Conservation (phyloP, 2,329 filamentous ascomycete species). For the Alternaria arbusti region DNA sequence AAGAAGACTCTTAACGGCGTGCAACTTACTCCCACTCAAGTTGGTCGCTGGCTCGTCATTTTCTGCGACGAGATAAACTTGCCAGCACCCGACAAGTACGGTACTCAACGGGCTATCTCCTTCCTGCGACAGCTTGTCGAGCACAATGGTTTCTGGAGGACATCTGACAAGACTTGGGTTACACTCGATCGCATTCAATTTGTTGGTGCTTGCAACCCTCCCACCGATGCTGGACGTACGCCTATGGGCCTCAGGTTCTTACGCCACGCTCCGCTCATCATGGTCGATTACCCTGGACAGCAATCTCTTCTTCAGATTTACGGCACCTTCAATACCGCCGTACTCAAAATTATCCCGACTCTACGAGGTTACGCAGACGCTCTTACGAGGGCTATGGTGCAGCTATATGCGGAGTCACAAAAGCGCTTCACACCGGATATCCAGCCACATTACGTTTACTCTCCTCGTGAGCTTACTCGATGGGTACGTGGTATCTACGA, state of each 20-base stretch:
- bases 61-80: slow-evolving; percentile 99
- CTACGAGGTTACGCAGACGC: slow-evolving; percentile 94
- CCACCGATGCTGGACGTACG: slow-evolving; percentile 95
- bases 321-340: slow-evolving; percentile 93
- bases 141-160: slow-evolving; percentile 99
- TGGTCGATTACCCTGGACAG: slow-evolving; percentile 99
- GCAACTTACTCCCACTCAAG: slow-evolving; percentile 92
- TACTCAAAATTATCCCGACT: slow-evolving; percentile 94
- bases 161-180: slow-evolving; percentile 97
- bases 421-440: slow-evolving; percentile 93
- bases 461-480: slow-evolving; percentile 94
- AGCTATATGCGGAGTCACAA: slow-evolving; percentile 94
- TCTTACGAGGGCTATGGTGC: slow-evolving; percentile 96
- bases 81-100: slow-evolving; percentile 96
- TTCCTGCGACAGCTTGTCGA: slow-evolving; percentile 97
- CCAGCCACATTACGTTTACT: slow-evolving; percentile 99
- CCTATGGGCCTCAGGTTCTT: slow-evolving; percentile 93
- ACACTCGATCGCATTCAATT: slow-evolving; percentile 98
- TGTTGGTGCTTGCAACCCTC: slow-evolving; percentile 97
- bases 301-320: slow-evolving; percentile 96
- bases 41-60: slow-evolving; percentile 95
- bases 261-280: slow-evolving; percentile 95
- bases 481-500: slow-evolving; percentile 99
- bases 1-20: slow-evolving; percentile 98
- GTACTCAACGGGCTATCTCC: slow-evolving; percentile 94